These are phyloP conservation scores for Phlebiopsis gigantea DNA, from an alignment of 768 basidiomycete species.

Conservation along the genomic window DNA sequence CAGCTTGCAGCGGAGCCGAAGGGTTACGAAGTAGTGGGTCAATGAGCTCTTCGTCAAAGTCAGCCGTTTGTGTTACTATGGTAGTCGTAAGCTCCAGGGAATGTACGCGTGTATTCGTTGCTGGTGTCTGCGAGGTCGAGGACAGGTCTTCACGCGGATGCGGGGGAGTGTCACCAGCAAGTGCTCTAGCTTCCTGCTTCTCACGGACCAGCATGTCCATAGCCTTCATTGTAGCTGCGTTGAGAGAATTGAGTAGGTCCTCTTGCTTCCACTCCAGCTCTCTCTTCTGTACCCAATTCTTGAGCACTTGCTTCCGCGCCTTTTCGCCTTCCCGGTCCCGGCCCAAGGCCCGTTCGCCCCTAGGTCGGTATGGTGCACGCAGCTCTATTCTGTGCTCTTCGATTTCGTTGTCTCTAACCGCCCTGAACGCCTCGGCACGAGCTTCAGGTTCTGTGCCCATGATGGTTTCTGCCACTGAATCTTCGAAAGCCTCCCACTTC, in stretches of 20 bases:
- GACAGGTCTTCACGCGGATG: not conserved
- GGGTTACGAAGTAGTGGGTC: constrained; percentile 7
- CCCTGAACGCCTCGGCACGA: constrained; percentile 20
- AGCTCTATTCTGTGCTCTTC: constrained; percentile 17
- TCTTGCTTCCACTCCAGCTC: constrained; percentile 24
- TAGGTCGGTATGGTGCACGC: constrained; percentile 15
- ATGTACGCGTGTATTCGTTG: not conserved
- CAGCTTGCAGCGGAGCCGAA: not conserved
- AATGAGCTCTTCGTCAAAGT: constrained; percentile 9
- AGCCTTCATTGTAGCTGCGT: constrained; percentile 25
- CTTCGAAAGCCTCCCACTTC: constrained; percentile 45
- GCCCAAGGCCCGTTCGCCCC: constrained; percentile 2
- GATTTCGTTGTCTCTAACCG: constrained; percentile 17
- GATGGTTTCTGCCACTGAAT: constrained; percentile 32
- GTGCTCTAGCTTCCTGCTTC: constrained; percentile 18
- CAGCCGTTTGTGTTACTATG: not conserved
- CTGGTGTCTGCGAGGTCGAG: not conserved
- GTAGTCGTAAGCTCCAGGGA: not conserved
- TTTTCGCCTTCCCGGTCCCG: constrained; percentile 24
- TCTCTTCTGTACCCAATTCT: constrained; percentile 21
- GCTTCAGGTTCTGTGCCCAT: constrained; percentile 24
- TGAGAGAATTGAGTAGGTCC: constrained; percentile 27
- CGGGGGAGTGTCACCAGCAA: not conserved
- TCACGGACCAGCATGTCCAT: constrained; percentile 33
- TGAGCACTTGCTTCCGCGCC: constrained; percentile 19